phyloP scores from a whole-genome alignment of 163 green algal species.

The Scenedesmus sp. region DNA sequence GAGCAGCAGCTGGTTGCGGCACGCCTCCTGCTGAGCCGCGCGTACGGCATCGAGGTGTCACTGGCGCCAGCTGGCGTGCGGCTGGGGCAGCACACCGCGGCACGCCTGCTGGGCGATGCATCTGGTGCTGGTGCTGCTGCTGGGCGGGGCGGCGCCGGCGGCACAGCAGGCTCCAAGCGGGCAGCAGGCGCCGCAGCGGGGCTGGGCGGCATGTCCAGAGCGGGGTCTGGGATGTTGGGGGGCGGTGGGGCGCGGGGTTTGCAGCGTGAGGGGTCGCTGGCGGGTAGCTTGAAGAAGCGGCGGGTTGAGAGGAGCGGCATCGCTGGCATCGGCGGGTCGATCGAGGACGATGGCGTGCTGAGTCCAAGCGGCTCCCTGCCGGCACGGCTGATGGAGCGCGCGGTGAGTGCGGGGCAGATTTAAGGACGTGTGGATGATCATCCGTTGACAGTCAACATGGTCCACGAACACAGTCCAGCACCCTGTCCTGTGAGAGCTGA shows the following conservation, averaged over 20 bases:
- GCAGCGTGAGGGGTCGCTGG: slow-evolving; percentile 24
- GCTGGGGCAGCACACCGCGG: slow-evolving; percentile 35
- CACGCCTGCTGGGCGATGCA: background rate
- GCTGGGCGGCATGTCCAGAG: background rate
- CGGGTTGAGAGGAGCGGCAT: slow-evolving; percentile 16
- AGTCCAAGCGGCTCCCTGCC: slow-evolving; percentile 39
- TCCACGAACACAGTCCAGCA: too few species aligned
- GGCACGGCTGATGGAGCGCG: slow-evolving; percentile 30
- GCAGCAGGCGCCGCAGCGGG: slow-evolving; percentile 6
- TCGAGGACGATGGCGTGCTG: slow-evolving; percentile 36
- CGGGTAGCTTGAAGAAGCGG: slow-evolving; percentile 33
- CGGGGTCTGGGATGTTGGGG: slow-evolving; percentile 9
- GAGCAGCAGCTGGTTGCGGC: slow-evolving; percentile 39
- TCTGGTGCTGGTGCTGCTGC: background rate
- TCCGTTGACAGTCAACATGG: too few species aligned
- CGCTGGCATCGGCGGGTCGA: background rate
- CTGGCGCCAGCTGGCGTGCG: slow-evolving; percentile 30
- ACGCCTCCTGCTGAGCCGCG: slow-evolving; percentile 1
- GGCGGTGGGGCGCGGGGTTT: slow-evolving; percentile 1
- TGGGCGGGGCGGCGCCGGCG: background rate
- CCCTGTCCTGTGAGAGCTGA: too few species aligned
- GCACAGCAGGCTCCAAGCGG: slow-evolving; percentile 20
- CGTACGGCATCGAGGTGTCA: slow-evolving; percentile 39
- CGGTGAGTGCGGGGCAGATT: slow-evolving; percentile 12
- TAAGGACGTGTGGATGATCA: too few species aligned